Conservation (phyloP, 1,284 basidiomycete species). For the Ceratobasidium sp. region DNA sequence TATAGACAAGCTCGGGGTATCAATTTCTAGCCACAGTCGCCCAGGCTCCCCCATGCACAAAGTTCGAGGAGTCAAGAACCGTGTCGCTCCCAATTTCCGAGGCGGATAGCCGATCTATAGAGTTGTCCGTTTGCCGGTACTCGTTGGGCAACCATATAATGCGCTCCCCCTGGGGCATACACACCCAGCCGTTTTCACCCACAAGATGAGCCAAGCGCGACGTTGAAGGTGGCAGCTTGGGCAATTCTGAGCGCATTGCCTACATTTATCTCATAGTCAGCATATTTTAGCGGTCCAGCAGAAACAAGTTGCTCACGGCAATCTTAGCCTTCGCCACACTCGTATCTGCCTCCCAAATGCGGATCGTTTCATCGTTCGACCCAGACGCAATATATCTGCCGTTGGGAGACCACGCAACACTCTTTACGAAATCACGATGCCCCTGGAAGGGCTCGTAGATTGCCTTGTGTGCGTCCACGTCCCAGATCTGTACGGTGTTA, state of each 20-base stretch:
- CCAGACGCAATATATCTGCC: slow-evolving; percentile 18
- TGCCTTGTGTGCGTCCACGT: not conserved
- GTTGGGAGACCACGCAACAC: slow-evolving; percentile 9
- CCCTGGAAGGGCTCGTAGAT: not conserved
- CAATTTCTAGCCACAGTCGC: not conserved
- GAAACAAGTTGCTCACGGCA: not conserved
- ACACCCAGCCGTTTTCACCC: slow-evolving; percentile 21
- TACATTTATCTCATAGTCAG: not conserved
- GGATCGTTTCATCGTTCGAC: slow-evolving; percentile 8
- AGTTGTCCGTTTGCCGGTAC: not conserved
- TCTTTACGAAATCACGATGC: slow-evolving; percentile 1
- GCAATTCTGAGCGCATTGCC: not conserved
- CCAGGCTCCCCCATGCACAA: not conserved
- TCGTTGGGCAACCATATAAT: slow-evolving; percentile 10
- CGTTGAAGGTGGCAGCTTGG: not conserved
- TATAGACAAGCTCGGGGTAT: no score
- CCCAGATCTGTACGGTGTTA: slow-evolving; percentile 26
- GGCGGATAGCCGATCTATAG: not conserved
- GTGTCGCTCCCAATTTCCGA: not conserved
- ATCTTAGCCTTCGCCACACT: not conserved
- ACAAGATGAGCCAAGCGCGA: not conserved
- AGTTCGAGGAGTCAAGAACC: not conserved
- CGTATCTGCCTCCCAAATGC: slow-evolving; percentile 29
- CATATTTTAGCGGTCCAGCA: not conserved
- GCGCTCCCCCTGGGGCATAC: not conserved